Evolutionary conservation across 257 asterid genomes (phyloP).

Genomic region (Datura wrightii): DNA sequence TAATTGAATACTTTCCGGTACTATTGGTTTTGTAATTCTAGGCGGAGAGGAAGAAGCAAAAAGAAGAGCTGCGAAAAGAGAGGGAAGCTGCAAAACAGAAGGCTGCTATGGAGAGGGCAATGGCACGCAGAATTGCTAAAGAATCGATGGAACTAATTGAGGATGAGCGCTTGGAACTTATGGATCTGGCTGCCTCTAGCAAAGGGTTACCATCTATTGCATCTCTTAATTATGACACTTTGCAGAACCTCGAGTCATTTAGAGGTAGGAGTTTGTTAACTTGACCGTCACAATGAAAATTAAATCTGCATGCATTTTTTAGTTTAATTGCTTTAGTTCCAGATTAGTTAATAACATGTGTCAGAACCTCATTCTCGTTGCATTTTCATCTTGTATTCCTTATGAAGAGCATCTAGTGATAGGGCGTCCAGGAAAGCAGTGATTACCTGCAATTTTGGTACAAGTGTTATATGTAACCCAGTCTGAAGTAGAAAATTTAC

Average conservation of each 20-base stretch:
- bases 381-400: not conserved
- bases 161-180: conserved; percentile 95
- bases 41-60: conserved; percentile 95
- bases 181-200: conserved; percentile 95
- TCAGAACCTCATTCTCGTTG: not conserved
- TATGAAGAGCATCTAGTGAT: not conserved
- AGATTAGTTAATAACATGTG: conserved; percentile 13
- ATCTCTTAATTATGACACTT: conserved; percentile 85
- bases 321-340: conserved; percentile 15
- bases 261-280: conserved; percentile 69
- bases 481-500: conserved; percentile 16
- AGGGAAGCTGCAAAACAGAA: conserved; percentile 85
- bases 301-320: not conserved
- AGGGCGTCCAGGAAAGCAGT: not conserved
- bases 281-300: not conserved
- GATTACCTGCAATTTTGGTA: not conserved
- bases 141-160: conserved; percentile 96
- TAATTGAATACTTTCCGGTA: not conserved
- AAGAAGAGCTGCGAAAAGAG: conserved; percentile 85
- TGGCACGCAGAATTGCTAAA: conserved; percentile 89
- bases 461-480: not conserved
- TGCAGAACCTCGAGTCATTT: conserved; percentile 83
- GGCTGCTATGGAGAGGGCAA: conserved; percentile 91
- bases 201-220: conserved; percentile 83
- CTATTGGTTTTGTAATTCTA: conserved; percentile 37